phyloP scores from a whole-genome alignment of 192 early-diverging fungal species.

The Backusella circina region DNA sequence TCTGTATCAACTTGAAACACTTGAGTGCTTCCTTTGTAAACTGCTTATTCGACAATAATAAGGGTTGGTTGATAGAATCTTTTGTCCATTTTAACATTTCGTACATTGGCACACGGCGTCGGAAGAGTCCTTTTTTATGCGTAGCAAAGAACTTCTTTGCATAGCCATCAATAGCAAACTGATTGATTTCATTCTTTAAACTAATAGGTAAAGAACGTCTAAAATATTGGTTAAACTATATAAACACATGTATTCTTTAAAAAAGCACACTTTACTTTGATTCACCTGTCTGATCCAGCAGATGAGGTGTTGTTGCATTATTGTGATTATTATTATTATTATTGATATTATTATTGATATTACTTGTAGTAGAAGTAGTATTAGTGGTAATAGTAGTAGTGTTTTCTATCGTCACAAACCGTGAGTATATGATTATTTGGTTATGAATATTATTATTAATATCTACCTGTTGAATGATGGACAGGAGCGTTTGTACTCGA shows the following conservation, averaged over 20 bases:
- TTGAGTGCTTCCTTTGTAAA: conserved; percentile 81
- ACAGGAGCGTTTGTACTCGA: background rate
- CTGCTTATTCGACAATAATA: conserved; percentile 78
- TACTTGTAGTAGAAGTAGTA: background rate
- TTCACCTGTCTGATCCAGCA: conserved; percentile 7
- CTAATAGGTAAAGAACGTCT: conserved; percentile 45
- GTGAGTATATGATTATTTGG: background rate
- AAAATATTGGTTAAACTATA: conserved; percentile 7
- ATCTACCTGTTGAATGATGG: background rate
- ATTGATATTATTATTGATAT: background rate
- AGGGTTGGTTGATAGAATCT: conserved; percentile 73
- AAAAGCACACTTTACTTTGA: background rate
- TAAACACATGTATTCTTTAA: background rate
- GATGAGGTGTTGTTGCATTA: background rate
- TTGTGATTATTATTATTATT: background rate
- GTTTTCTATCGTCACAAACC: background rate
- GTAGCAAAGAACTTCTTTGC: conserved; percentile 89
- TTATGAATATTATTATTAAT: background rate
- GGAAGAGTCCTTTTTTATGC: conserved; percentile 82
- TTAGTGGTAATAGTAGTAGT: background rate
- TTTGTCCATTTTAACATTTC: conserved; percentile 84
- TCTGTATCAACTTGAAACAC: conserved; percentile 81
- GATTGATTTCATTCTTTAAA: conserved; percentile 67
- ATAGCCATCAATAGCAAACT: conserved; percentile 84
- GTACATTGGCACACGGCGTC: conserved; percentile 82